phyloP scores from a whole-genome alignment of 1,139 yeast genomes.

The Saccharomyces hybrid region DNA sequence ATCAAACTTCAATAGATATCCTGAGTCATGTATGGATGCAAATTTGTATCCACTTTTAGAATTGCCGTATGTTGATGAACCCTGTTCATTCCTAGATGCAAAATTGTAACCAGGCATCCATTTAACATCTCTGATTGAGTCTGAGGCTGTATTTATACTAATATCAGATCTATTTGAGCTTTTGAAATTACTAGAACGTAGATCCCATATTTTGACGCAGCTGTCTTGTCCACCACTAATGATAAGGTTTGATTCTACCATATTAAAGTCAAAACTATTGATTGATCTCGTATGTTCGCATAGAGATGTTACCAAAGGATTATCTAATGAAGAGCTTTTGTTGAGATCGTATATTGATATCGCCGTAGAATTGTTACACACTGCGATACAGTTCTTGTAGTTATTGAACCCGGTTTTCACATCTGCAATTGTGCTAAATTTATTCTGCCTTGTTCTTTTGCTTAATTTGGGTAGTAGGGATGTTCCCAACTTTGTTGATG shows the following conservation, averaged over 20 bases:
- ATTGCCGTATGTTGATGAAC: constrained; percentile 6
- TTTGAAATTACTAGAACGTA: constrained; percentile 42
- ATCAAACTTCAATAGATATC: constrained; percentile 81
- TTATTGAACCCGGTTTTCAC: constrained; percentile 42
- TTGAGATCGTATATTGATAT: constrained; percentile 46
- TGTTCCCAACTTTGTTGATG: constrained; percentile 7
- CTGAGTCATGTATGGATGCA: constrained; percentile 82
- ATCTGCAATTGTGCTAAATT: constrained; percentile 43
- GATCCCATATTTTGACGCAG: constrained; percentile 78
- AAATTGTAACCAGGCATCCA: constrained; percentile 30
- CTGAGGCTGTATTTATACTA: constrained; percentile 38
- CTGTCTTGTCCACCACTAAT: constrained; percentile 93
- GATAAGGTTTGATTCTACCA: constrained; percentile 48
- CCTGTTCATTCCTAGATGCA: constrained; percentile 8
- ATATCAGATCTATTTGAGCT: constrained; percentile 24
- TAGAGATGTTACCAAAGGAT: constrained; percentile 40
- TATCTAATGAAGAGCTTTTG: constrained; percentile 34
- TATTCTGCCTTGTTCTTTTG: constrained; percentile 29
- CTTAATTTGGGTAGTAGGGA: constrained; percentile 10
- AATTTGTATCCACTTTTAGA: constrained; percentile 38
- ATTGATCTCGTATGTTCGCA: constrained; percentile 75
- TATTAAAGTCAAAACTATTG: constrained; percentile 67
- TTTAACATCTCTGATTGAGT: constrained; percentile 34
- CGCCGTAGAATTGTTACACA: constrained; percentile 40
- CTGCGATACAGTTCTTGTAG: constrained; percentile 39